Percentiles rank a stretch among this genome's conserved stretches.
phyloP scores from a whole-genome alignment of 768 basidiomycete species.

The Russula earlei region DNA sequence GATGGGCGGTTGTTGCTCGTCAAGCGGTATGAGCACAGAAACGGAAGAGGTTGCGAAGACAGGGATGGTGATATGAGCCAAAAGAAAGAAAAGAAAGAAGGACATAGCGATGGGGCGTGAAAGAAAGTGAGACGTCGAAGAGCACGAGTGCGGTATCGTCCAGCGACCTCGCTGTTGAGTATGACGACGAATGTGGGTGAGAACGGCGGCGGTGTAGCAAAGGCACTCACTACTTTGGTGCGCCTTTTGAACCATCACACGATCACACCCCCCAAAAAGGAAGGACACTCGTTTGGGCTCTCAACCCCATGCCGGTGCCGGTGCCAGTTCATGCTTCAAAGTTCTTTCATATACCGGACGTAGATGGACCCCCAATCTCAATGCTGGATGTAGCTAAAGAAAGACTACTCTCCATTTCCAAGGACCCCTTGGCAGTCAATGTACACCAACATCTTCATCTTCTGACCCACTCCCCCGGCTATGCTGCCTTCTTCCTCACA shows the following conservation, averaged over 20 bases:
- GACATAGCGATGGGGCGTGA: slow-evolving; percentile 46
- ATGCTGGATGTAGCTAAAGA: neutral
- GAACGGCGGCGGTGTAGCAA: slow-evolving; percentile 5
- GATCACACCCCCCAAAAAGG: slow-evolving; percentile 10
- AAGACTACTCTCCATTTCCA: neutral
- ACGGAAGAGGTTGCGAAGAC: slow-evolving; percentile 27
- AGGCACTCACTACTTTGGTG: too few relatives aligned
- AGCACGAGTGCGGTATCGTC: slow-evolving; percentile 22
- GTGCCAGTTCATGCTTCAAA: neutral
- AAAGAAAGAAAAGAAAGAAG: slow-evolving; percentile 47
- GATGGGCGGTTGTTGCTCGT: slow-evolving; percentile 67
- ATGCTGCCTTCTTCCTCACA: slow-evolving; percentile 12
- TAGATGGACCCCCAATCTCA: slow-evolving; percentile 7
- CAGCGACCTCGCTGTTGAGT: slow-evolving; percentile 22
- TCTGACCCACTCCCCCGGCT: slow-evolving; percentile 14
- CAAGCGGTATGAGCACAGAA: slow-evolving; percentile 49
- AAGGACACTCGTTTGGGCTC: neutral
- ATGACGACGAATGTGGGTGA: slow-evolving; percentile 10
- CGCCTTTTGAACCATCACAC: neutral
- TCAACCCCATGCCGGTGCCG: neutral
- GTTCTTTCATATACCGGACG: slow-evolving; percentile 4
- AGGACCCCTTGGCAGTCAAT: neutral
- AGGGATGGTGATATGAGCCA: slow-evolving; percentile 38
- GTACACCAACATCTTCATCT: slow-evolving; percentile 4
- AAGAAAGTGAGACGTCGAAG: slow-evolving; percentile 16